Percentiles rank a stretch among this genome's conserved stretches.
phyloP scores from a whole-genome alignment of 1,284 basidiomycete genomes.

The Ceratobasidium sp. region DNA sequence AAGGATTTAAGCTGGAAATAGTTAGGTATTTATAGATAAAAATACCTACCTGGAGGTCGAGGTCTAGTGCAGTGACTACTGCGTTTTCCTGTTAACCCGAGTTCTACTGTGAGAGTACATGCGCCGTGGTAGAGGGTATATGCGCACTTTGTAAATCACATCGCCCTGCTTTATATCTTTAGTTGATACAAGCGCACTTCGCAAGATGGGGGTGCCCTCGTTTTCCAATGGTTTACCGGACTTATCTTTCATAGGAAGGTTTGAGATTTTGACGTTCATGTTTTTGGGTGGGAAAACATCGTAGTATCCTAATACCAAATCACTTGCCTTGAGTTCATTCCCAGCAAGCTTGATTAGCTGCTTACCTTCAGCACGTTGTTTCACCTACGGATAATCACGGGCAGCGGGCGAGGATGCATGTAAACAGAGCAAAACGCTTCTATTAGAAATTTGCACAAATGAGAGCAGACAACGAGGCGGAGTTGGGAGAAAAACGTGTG shows the following conservation, averaged over 20 bases:
- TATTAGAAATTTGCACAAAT: slow-evolving; percentile 63
- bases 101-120: slow-evolving; percentile 23
- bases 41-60: slow-evolving; percentile 57
- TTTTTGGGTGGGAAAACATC: slow-evolving; percentile 71
- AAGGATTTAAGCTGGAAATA: too few species aligned
- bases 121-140: slow-evolving; percentile 10
- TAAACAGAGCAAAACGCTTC: slow-evolving; percentile 49
- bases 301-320: slow-evolving; percentile 66
- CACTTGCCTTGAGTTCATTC: slow-evolving; percentile 43
- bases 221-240: slow-evolving; percentile 42
- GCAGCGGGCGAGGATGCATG: slow-evolving; percentile 34
- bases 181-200: slow-evolving; percentile 67
- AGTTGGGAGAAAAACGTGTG: slow-evolving; percentile 46
- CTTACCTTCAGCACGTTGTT: slow-evolving; percentile 77
- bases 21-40: too few species aligned
- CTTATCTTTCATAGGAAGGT: slow-evolving; percentile 51
- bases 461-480: slow-evolving; percentile 38
- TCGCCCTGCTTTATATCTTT: slow-evolving; percentile 74
- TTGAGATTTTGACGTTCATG: slow-evolving; percentile 69
- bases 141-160: slow-evolving; percentile 71
- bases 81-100: slow-evolving; percentile 65
- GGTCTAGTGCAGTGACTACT: slow-evolving; percentile 69
- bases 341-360: slow-evolving; percentile 47
- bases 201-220: slow-evolving; percentile 50
- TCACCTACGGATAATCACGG: slow-evolving; percentile 60